Evolutionary conservation across 768 basidiomycete genomes (phyloP).

Genomic region (Kwoniella mangroviensis): DNA sequence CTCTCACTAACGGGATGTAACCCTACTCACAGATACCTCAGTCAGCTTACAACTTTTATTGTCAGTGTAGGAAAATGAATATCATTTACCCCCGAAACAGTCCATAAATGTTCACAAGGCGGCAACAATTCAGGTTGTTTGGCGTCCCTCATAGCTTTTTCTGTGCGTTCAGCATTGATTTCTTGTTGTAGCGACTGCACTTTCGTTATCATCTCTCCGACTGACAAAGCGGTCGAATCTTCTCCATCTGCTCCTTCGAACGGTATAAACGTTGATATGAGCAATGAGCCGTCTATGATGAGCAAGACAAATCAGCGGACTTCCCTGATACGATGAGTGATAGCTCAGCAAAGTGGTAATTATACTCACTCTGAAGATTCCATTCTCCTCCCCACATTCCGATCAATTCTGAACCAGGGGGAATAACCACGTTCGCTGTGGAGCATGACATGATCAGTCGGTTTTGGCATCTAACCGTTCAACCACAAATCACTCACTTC

Average conservation of each 20-base stretch:
- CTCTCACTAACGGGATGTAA: conserved; percentile 48
- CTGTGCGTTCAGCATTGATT: conserved; percentile 38
- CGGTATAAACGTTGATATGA: conserved; percentile 53
- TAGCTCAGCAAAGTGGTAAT: background rate
- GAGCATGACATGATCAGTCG: background rate
- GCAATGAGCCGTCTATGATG: conserved; percentile 46
- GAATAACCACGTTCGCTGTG: conserved; percentile 51
- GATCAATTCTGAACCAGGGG: conserved; percentile 49
- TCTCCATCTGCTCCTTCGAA: conserved; percentile 55
- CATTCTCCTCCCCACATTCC: conserved; percentile 56
- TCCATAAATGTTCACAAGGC: conserved; percentile 53
- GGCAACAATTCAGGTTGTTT: conserved; percentile 30
- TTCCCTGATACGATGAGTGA: too few species aligned
- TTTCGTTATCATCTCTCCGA: conserved; percentile 54
- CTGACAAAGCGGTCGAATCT: conserved; percentile 50
- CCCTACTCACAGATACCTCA: conserved; percentile 26
- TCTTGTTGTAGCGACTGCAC: conserved; percentile 36
- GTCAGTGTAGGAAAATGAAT: background rate
- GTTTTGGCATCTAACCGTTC: background rate
- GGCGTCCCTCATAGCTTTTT: conserved; percentile 15
- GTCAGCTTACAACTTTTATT: background rate
- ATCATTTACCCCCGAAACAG: conserved; percentile 50
- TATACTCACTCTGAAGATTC: conserved; percentile 50
- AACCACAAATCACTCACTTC: conserved; percentile 36
- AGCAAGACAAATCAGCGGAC: background rate